These are phyloP conservation scores for Thraustochytrium sp. DNA, from an alignment of 352 stramenopile genomes.

Conservation along the genomic window DNA sequence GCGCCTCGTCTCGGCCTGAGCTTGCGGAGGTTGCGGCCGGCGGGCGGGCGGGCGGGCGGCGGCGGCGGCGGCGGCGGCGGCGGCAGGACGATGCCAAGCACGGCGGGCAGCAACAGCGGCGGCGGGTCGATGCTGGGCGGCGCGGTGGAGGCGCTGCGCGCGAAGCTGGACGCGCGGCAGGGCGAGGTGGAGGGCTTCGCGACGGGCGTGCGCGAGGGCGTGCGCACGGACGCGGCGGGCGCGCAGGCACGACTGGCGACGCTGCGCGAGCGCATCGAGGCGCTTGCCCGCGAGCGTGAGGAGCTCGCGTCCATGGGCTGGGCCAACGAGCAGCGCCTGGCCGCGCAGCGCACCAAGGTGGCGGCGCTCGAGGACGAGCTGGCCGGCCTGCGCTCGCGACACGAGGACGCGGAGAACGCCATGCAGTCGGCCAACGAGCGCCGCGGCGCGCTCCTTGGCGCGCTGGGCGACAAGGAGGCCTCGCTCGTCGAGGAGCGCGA, in stretches of 20 bases:
- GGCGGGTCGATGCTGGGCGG: not conserved
- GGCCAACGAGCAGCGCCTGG: conserved; percentile 3
- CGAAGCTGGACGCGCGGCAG: not conserved
- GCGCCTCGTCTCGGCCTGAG: too few relatives aligned
- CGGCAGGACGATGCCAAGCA: too few relatives aligned
- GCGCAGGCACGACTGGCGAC: not conserved
- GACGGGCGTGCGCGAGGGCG: not conserved
- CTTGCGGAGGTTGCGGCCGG: too few relatives aligned
- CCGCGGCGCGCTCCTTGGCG: not conserved
- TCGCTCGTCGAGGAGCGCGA: not conserved
- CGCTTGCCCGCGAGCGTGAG: not conserved
- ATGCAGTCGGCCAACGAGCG: not conserved
- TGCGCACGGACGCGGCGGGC: not conserved
- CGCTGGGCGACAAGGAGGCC: not conserved
- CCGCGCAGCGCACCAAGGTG: conserved; percentile 13
- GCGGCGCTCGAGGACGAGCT: not conserved
- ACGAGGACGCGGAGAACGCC: not conserved
- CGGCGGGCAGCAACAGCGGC: too few relatives aligned
- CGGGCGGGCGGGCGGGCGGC: too few relatives aligned
- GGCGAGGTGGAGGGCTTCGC: not conserved
- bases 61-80: too few relatives aligned
- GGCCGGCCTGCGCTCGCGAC: not conserved
- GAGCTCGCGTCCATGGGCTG: conserved; percentile 20
- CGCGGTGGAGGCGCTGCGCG: not conserved
- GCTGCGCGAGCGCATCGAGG: not conserved